These are phyloP conservation scores for Pestalotiopsis sp. DNA, from an alignment of 2,329 filamentous ascomycete species.

Conservation along the genomic window DNA sequence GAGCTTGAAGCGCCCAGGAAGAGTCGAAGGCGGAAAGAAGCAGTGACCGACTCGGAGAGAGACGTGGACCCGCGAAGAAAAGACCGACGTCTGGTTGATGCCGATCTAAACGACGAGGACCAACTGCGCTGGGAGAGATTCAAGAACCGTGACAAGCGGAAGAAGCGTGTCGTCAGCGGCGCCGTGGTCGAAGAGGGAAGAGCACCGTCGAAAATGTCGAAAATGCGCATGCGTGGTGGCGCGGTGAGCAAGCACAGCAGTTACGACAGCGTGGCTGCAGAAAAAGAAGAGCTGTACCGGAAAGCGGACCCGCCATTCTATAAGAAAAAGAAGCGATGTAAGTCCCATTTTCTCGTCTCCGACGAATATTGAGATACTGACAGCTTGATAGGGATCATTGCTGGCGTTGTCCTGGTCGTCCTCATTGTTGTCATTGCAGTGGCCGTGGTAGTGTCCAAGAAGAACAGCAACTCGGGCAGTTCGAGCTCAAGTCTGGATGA, in stretches of 20 bases:
- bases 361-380: slow-evolving; percentile 24
- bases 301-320: slow-evolving; percentile 46
- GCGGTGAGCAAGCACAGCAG: slow-evolving; percentile 38
- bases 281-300: slow-evolving; percentile 47
- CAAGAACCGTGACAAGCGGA: slow-evolving; percentile 41
- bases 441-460: slow-evolving; percentile 68
- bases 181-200: slow-evolving; percentile 70
- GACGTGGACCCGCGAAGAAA: slow-evolving; percentile 21
- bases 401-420: slow-evolving; percentile 55
- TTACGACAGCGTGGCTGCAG: slow-evolving; percentile 49
- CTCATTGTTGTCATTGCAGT: slow-evolving; percentile 70
- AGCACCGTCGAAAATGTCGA: slow-evolving; percentile 39
- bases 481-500: slow-evolving; percentile 52
- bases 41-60: slow-evolving; percentile 20
- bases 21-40: slow-evolving; percentile 21
- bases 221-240: slow-evolving; percentile 46
- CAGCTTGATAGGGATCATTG: slow-evolving; percentile 53
- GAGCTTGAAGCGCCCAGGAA: slow-evolving; percentile 23
- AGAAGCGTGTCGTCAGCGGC: slow-evolving; percentile 69
- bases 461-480: slow-evolving; percentile 44
- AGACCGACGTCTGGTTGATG: slow-evolving; percentile 22
- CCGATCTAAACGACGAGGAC: slow-evolving; percentile 26
- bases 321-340: slow-evolving; percentile 65
- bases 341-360: slow-evolving; percentile 30
- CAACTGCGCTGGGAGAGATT: slow-evolving; percentile 33